phyloP scores from a whole-genome alignment of 345 rosid species.

The Eucalyptus erythrocorys region DNA sequence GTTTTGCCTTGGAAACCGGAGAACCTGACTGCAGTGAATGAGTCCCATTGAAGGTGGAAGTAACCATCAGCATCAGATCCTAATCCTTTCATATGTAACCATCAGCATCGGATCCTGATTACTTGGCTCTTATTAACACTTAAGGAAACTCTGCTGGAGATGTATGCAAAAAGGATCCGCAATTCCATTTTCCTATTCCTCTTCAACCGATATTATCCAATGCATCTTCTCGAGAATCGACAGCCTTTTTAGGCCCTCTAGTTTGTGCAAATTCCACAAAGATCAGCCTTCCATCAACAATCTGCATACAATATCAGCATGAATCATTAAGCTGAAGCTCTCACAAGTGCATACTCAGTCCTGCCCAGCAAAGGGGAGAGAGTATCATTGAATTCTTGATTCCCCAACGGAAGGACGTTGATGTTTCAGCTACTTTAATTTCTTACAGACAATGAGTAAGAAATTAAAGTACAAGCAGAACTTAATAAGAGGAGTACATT shows the following conservation, averaged over 20 bases:
- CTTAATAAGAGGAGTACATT: background rate
- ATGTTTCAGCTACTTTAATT: background rate
- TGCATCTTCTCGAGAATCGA: background rate
- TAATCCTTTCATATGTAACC: background rate
- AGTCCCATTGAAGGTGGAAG: background rate
- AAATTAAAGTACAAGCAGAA: background rate
- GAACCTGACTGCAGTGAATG: background rate
- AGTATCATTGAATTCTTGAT: background rate
- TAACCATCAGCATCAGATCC: background rate
- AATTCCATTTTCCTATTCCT: background rate
- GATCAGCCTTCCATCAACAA: constrained; percentile 25
- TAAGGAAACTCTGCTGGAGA: background rate
- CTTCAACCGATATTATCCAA: background rate
- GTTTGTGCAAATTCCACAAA: constrained; percentile 35
- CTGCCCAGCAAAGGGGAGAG: background rate
- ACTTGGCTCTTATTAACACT: background rate
- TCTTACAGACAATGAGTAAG: background rate
- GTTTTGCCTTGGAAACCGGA: background rate
- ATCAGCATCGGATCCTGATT: background rate
- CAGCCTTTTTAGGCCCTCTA: background rate
- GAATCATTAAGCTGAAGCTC: background rate
- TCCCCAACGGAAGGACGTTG: background rate
- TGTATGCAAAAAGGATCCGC: background rate
- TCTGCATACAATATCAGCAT: constrained; percentile 11
- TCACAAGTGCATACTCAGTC: background rate